phyloP scores from a whole-genome alignment of 768 basidiomycete species.

The Cytidiella melzeri region DNA sequence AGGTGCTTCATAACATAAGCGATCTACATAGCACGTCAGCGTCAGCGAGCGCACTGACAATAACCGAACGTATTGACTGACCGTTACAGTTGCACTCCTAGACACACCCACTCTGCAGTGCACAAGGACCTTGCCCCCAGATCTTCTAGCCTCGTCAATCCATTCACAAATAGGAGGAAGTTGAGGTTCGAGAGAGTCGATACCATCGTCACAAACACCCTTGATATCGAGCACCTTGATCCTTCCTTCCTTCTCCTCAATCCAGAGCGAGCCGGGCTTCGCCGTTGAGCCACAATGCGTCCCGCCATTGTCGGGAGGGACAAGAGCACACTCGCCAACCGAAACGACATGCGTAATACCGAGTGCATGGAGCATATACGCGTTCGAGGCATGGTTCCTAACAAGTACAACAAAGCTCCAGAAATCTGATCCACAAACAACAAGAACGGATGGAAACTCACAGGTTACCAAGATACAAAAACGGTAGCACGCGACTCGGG shows the following conservation, averaged over 20 bases:
- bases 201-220: slow-evolving; percentile 93
- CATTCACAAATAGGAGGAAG: slow-evolving; percentile 85
- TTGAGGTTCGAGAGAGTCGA: slow-evolving; percentile 88
- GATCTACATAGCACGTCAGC: slow-evolving; percentile 43
- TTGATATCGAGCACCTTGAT: slow-evolving; percentile 91
- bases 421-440: slow-evolving; percentile 8
- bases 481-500: slow-evolving; percentile 88
- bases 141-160: slow-evolving; percentile 80
- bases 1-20: slow-evolving; percentile 97
- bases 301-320: slow-evolving; percentile 51
- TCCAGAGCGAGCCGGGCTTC: slow-evolving; percentile 75
- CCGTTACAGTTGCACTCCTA: slow-evolving; percentile 87
- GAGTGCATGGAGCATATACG: slow-evolving; percentile 91
- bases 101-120: slow-evolving; percentile 99
- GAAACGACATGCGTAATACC: slow-evolving; percentile 97
- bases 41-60: not conserved
- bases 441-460: slow-evolving; percentile 37
- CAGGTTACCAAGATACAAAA: slow-evolving; percentile 93
- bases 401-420: not conserved
- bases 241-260: slow-evolving; percentile 81
- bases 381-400: slow-evolving; percentile 91
- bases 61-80: slow-evolving; percentile 30
- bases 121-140: slow-evolving; percentile 88
- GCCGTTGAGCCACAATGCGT: slow-evolving; percentile 24
- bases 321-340: slow-evolving; percentile 90